Percentiles rank a stretch among this genome's conserved stretches.
phyloP scores from a whole-genome alignment of 2,329 filamentous ascomycete genomes.

The Aspergillus latus region DNA sequence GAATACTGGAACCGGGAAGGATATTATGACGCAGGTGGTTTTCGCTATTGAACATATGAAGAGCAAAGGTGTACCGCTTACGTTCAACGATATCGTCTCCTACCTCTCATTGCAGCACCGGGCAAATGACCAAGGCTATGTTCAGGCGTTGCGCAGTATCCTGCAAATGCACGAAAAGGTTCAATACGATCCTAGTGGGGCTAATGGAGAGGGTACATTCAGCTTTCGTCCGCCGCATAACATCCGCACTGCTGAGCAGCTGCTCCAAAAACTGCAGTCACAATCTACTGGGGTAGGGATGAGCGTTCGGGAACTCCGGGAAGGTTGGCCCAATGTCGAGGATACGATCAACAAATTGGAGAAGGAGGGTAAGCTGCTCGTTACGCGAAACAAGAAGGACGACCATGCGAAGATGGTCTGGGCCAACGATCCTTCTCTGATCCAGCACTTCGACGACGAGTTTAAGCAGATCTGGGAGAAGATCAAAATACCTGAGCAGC shows the following conservation, averaged over 20 bases:
- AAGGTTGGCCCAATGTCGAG: conserved; percentile 88
- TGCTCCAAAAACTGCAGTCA: conserved; percentile 77
- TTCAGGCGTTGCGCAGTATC: conserved; percentile 65
- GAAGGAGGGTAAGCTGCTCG: conserved; percentile 73
- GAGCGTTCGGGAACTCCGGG: conserved; percentile 85
- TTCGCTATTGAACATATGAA: conserved; percentile 83
- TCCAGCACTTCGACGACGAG: conserved; percentile 73
- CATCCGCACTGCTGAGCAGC: conserved; percentile 72
- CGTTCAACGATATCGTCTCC: conserved; percentile 72
- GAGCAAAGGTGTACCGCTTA: conserved; percentile 66
- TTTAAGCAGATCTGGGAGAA: conserved; percentile 83
- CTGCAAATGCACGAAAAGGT: conserved; percentile 67
- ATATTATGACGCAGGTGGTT: conserved; percentile 82
- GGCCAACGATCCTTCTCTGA: conserved; percentile 78
- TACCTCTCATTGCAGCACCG: conserved; percentile 72
- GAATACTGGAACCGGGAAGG: conserved; percentile 71
- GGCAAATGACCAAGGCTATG: conserved; percentile 57
- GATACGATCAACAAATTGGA: conserved; percentile 77
- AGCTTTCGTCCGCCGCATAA: conserved; percentile 80
- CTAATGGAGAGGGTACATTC: conserved; percentile 74
- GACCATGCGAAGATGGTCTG: conserved; percentile 82
- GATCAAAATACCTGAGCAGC: conserved; percentile 71
- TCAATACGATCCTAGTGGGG: conserved; percentile 55
- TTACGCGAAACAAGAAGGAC: conserved; percentile 90
- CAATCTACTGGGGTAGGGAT: conserved; percentile 80